Conservation (phyloP, 2,329 filamentous ascomycete species). For the Aspergillus tanneri region DNA sequence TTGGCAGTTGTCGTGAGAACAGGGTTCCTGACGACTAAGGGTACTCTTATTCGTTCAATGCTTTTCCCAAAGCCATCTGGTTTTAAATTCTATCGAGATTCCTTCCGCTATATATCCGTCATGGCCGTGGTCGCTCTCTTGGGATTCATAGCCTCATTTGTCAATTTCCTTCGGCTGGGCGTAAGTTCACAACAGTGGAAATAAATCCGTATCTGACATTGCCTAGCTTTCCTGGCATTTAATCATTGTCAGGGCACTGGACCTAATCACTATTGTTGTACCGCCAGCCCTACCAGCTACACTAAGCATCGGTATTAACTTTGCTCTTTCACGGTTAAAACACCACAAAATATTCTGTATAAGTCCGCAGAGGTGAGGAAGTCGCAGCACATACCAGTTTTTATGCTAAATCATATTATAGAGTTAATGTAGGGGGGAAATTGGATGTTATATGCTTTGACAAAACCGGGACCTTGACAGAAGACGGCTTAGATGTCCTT, state of each 20-base stretch:
- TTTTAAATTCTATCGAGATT: constrained; percentile 98
- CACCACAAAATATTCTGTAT: constrained; percentile 95
- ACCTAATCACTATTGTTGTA: constrained; percentile 96
- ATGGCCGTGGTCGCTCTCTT: constrained; percentile 85
- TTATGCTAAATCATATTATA: constrained; percentile 20
- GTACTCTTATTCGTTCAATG: constrained; percentile 93
- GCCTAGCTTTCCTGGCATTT: constrained; percentile 73
- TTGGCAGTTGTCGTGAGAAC: constrained; percentile 90
- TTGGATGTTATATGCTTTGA: constrained; percentile 96
- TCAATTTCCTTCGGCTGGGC: constrained; percentile 85
- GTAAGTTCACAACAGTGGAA: constrained; percentile 32
- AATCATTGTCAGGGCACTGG: constrained; percentile 86
- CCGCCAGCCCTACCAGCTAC: constrained; percentile 93
- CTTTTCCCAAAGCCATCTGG: constrained; percentile 96
- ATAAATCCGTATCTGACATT: constrained; percentile 20
- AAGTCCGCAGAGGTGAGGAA: constrained; percentile 70
- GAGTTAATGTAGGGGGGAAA: constrained; percentile 95
- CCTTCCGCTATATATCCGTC: constrained; percentile 95
- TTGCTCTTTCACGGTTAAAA: constrained; percentile 82
- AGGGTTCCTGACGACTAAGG: constrained; percentile 97
- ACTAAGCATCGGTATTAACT: constrained; percentile 93
- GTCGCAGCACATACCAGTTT: too few species aligned
- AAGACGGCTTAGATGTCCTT: constrained; percentile 91
- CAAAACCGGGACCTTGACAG: constrained; percentile 96
- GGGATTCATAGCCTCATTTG: constrained; percentile 84